Conservation (phyloP, 208 protist species). For the Leishmania gerbilli region DNA sequence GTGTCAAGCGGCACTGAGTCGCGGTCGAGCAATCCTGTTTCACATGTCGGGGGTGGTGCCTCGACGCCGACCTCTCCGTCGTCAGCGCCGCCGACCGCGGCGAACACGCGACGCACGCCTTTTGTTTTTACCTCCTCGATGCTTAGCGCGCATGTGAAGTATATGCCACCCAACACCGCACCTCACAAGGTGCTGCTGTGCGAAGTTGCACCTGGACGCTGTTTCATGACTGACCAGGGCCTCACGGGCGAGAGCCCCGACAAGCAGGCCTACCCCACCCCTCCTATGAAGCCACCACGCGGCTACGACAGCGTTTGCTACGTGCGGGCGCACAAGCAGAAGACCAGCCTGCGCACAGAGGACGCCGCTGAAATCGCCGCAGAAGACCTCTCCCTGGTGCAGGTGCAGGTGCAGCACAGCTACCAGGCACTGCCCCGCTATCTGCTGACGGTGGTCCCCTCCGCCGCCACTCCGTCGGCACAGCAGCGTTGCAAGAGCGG, state of each 20-base stretch:
- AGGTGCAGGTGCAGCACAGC: conserved; percentile 51
- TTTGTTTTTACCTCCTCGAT: conserved; percentile 72
- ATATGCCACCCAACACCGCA: conserved; percentile 24
- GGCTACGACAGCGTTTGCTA: conserved; percentile 64
- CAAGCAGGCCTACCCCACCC: conserved; percentile 17
- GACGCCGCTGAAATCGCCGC: conserved; percentile 12
- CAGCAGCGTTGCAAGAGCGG: neutral
- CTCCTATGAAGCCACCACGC: neutral
- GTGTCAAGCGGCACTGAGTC: conserved; percentile 6
- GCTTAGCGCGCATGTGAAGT: conserved; percentile 40
- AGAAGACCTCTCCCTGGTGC: conserved; percentile 18
- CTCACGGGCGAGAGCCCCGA: conserved; percentile 22
- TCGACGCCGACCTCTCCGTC: neutral
- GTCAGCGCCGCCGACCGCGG: neutral
- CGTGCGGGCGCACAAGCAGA: conserved; percentile 17
- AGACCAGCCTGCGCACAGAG: conserved; percentile 7
- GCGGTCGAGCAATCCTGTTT: conserved; percentile 17
- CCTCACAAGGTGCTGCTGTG: conserved; percentile 69
- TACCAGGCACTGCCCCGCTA: conserved; percentile 78
- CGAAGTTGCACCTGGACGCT: conserved; percentile 60
- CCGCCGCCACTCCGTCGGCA: neutral
- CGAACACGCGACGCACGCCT: conserved; percentile 27
- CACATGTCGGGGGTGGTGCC: neutral
- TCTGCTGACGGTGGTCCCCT: conserved; percentile 44
- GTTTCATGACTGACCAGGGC: conserved; percentile 33